Conservation (phyloP, 1,284 basidiomycete genomes). For the Tilletia setariae region DNA sequence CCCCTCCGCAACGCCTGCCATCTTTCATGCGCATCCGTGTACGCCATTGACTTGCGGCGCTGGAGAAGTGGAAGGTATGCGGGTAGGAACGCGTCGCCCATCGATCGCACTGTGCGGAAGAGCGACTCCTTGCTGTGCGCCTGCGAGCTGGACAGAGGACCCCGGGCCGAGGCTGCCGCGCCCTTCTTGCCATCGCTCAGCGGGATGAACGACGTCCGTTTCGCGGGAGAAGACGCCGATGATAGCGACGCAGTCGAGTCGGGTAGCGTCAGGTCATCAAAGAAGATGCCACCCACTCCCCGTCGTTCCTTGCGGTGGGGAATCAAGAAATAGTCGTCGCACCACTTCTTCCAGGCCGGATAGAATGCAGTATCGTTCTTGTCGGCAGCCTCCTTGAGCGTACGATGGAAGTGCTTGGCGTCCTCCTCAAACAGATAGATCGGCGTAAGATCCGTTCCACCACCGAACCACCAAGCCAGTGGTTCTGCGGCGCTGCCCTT, state of each 20-base stretch:
- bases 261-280: constrained; percentile 63
- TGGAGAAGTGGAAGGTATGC: constrained; percentile 50
- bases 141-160: constrained; percentile 29
- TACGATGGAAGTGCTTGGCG: constrained; percentile 78
- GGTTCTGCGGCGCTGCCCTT: constrained; percentile 29
- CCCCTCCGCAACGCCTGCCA: constrained; percentile 51
- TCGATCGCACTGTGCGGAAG: constrained; percentile 43
- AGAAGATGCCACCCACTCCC: constrained; percentile 93
- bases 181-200: constrained; percentile 37
- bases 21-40: constrained; percentile 30
- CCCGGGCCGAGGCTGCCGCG: constrained; percentile 18
- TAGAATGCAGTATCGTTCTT: constrained; percentile 70
- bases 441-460: constrained; percentile 92
- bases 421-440: constrained; percentile 87
- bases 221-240: not conserved
- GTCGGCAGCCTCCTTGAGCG: constrained; percentile 74
- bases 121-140: constrained; percentile 44
- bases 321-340: constrained; percentile 94
- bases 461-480: constrained; percentile 97
- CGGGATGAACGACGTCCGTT: constrained; percentile 29
- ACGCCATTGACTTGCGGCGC: constrained; percentile 36
- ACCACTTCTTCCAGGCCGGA: constrained; percentile 86
- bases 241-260: constrained; percentile 19
- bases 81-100: constrained; percentile 51
- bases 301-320: constrained; percentile 85